These are phyloP conservation scores for Solanum pinnatisectum DNA, from an alignment of 257 asterid genomes.

Conservation along the genomic window DNA sequence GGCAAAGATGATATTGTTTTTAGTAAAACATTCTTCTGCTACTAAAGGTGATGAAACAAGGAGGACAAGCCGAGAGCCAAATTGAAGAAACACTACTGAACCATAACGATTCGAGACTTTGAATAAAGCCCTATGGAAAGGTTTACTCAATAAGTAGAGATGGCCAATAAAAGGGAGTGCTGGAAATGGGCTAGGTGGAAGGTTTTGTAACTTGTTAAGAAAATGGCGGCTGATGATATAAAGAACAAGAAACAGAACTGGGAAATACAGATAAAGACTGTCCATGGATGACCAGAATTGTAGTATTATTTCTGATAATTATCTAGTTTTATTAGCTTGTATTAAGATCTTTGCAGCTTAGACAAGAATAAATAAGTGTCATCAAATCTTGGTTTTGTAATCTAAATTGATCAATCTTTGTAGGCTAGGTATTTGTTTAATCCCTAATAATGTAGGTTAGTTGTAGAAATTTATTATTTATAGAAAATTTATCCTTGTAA, in stretches of 20 bases:
- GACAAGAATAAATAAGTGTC: neutral
- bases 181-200: slow-evolving; percentile 42
- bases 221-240: slow-evolving; percentile 11
- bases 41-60: slow-evolving; percentile 50
- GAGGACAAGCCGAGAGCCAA: slow-evolving; percentile 46
- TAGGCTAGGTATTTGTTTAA: neutral
- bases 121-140: slow-evolving; percentile 38
- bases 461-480: neutral
- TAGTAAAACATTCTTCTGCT: slow-evolving; percentile 42
- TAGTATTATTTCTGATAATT: neutral
- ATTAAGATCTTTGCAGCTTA: neutral
- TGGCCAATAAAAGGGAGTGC: slow-evolving; percentile 51
- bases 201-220: slow-evolving; percentile 12
- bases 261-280: neutral
- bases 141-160: slow-evolving; percentile 34
- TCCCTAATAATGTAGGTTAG: slow-evolving; percentile 1
- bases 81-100: slow-evolving; percentile 27
- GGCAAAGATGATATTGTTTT: slow-evolving; percentile 47
- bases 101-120: slow-evolving; percentile 31
- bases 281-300: slow-evolving; percentile 4
- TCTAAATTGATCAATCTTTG: neutral
- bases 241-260: slow-evolving; percentile 5
- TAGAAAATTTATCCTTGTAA: neutral
- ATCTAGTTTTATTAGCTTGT: neutral
- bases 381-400: neutral